These are phyloP conservation scores for Aquilaria agallochum DNA, from an alignment of 441 rosid genomes.

Conservation along the genomic window DNA sequence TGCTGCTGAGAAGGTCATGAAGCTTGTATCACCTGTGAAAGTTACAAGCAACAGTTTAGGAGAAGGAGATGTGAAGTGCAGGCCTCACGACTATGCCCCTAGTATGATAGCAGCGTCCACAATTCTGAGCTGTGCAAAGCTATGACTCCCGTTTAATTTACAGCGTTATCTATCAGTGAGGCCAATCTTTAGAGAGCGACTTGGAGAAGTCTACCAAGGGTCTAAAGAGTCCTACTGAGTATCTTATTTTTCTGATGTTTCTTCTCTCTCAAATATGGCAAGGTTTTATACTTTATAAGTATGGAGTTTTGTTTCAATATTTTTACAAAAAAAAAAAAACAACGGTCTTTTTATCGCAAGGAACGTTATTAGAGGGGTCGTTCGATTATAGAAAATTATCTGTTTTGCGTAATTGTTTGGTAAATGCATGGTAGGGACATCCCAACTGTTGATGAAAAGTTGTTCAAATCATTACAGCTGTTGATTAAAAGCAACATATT, in stretches of 20 bases:
- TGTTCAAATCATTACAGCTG: background rate
- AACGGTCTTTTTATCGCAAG: too few relatives aligned
- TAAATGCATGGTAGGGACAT: background rate
- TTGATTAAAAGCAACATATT: background rate
- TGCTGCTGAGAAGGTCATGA: slow-evolving; percentile 47
- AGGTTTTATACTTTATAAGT: background rate
- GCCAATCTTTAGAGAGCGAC: background rate
- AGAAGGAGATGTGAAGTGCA: slow-evolving; percentile 16
- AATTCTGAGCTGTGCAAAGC: slow-evolving; percentile 41
- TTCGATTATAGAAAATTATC: too few relatives aligned
- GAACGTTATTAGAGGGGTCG: too few relatives aligned
- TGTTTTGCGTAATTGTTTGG: background rate
- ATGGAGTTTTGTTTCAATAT: background rate
- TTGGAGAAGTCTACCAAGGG: background rate
- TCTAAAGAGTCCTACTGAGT: background rate
- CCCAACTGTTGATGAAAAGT: background rate
- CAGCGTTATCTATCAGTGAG: too few relatives aligned
- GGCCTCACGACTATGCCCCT: slow-evolving; percentile 29
- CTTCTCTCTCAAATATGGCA: too few relatives aligned
- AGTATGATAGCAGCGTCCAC: slow-evolving; percentile 64
- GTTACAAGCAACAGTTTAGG: slow-evolving; percentile 14
- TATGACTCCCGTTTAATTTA: slow-evolving; percentile 6
- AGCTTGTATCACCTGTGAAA: slow-evolving; percentile 48
- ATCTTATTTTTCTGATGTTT: background rate
- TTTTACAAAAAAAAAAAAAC: background rate